Evolutionary conservation across 495 filamentous ascomycete genomes (phyloP).

Genomic region (Lepraria neglecta): DNA sequence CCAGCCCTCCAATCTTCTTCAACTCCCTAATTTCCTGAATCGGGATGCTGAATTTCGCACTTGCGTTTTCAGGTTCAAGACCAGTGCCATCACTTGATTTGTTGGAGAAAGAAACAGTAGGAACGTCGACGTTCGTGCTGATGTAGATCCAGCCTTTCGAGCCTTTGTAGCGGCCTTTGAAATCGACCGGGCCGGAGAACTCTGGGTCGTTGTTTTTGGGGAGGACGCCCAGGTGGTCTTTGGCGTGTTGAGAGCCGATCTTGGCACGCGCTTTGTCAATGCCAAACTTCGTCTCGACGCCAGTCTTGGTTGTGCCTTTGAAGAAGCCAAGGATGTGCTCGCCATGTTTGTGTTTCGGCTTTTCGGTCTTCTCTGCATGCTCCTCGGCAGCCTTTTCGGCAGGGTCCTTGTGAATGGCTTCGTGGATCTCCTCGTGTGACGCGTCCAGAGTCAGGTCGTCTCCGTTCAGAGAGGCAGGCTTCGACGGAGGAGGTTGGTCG

Average conservation of each 20-base stretch:
- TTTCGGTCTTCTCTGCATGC: constrained; percentile 29
- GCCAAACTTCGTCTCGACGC: constrained; percentile 62
- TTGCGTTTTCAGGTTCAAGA: constrained; percentile 20
- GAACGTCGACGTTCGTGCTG: constrained; percentile 52
- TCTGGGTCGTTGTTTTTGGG: constrained; percentile 40
- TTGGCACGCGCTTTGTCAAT: constrained; percentile 63
- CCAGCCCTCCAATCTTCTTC: constrained; percentile 76
- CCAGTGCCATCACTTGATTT: constrained; percentile 42
- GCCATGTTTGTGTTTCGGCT: constrained; percentile 43
- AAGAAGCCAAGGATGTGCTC: constrained; percentile 58
- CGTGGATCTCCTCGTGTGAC: constrained; percentile 29
- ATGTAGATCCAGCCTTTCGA: constrained; percentile 68
- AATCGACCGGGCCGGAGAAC: constrained; percentile 63
- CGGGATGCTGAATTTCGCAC: constrained; percentile 41
- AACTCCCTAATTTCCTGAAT: constrained; percentile 60
- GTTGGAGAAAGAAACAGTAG: constrained; percentile 52
- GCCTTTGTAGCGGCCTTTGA: constrained; percentile 64
- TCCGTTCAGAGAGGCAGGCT: constrained; percentile 35
- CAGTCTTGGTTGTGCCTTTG: constrained; percentile 60
- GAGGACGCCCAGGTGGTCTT: constrained; percentile 64
- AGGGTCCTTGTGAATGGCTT: constrained; percentile 32
- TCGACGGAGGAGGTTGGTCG: constrained; percentile 46
- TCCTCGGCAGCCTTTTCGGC: constrained; percentile 33
- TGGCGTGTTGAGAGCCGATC: constrained; percentile 58
- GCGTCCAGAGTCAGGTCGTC: constrained; percentile 29